Evolutionary conservation across 2,329 filamentous ascomycete species (phyloP).

Genomic region (Neopestalotiopsis rosae): DNA sequence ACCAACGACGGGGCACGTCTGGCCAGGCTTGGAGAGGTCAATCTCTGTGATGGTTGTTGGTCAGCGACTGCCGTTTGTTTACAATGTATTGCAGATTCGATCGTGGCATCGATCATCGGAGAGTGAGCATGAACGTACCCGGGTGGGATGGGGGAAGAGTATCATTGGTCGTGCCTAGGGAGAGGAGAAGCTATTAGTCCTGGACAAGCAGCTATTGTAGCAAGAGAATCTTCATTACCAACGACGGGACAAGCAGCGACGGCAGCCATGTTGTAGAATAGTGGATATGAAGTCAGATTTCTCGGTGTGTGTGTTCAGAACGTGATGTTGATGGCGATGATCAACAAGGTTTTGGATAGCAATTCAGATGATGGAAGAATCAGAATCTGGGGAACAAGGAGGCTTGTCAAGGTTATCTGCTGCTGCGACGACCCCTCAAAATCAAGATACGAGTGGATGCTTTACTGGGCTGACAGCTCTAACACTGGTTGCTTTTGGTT

Average conservation of each 20-base stretch:
- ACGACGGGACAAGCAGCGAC: conserved; percentile 12
- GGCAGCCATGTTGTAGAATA: background rate
- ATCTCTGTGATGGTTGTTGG: conserved; percentile 37
- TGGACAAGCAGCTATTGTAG: background rate
- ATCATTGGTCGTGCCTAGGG: conserved; percentile 17
- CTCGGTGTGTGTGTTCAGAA: too few species aligned
- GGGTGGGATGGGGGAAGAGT: conserved; percentile 18
- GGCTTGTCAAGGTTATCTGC: background rate
- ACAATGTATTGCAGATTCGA: background rate
- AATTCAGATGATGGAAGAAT: background rate
- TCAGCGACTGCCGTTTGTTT: background rate
- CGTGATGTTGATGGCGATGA: background rate
- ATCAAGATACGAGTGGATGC: background rate
- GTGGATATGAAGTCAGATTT: background rate
- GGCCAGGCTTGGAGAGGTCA: conserved; percentile 45
- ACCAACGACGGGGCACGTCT: conserved; percentile 47
- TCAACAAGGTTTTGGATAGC: background rate
- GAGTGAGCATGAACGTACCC: conserved; percentile 5
- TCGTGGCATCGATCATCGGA: background rate
- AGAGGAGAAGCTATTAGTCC: background rate
- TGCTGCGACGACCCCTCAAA: background rate
- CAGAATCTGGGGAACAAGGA: background rate
- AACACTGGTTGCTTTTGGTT: background rate
- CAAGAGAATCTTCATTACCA: background rate
- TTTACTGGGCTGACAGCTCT: background rate